A percentile compares a stretch with the other conserved stretches of the same genome.
Conservation (phyloP, 23 red algal species). For the Agarophyton chilense region DNA sequence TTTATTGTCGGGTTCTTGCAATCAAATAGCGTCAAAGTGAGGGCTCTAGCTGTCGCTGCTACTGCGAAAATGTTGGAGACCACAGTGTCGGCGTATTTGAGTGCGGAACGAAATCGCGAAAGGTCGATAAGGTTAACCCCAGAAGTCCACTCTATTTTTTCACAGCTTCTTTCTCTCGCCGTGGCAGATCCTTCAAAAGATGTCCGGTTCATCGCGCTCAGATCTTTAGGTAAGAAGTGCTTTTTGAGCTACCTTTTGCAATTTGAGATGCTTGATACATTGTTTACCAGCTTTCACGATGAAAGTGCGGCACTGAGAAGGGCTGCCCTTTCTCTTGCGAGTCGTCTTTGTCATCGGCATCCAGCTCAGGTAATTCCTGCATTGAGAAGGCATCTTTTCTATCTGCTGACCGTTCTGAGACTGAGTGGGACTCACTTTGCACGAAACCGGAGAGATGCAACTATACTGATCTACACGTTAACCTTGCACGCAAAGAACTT, state of each 20-base stretch:
- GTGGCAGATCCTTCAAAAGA: slow-evolving; percentile 77
- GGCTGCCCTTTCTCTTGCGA: slow-evolving; percentile 67
- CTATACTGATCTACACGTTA: slow-evolving; percentile 78
- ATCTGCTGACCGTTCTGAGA: slow-evolving; percentile 76
- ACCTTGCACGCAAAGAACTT: slow-evolving; percentile 74
- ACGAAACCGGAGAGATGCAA: slow-evolving; percentile 55
- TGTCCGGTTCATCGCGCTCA: slow-evolving; percentile 80
- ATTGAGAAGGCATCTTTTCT: slow-evolving; percentile 68
- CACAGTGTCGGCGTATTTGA: neutral
- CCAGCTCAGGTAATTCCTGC: slow-evolving; percentile 83
- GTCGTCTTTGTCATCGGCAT: slow-evolving; percentile 70
- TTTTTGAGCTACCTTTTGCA: slow-evolving; percentile 77
- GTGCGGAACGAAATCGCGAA: neutral
- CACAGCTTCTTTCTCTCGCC: slow-evolving; percentile 65
- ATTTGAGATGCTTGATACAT: slow-evolving; percentile 67
- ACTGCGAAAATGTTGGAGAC: slow-evolving; percentile 51
- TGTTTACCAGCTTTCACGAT: slow-evolving; percentile 84
- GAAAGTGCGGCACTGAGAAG: slow-evolving; percentile 75
- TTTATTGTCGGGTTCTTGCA: slow-evolving; percentile 55
- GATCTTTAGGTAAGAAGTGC: slow-evolving; percentile 34
- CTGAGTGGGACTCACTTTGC: slow-evolving; percentile 68
- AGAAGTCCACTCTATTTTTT: slow-evolving; percentile 55
- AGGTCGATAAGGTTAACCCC: slow-evolving; percentile 5
- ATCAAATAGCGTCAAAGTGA: slow-evolving; percentile 53
- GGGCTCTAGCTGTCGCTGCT: slow-evolving; percentile 22